A percentile compares a stretch with the other conserved stretches of the same genome.
Conservation (phyloP, 2,329 filamentous ascomycete genomes). For the Xylariaceae sp. region DNA sequence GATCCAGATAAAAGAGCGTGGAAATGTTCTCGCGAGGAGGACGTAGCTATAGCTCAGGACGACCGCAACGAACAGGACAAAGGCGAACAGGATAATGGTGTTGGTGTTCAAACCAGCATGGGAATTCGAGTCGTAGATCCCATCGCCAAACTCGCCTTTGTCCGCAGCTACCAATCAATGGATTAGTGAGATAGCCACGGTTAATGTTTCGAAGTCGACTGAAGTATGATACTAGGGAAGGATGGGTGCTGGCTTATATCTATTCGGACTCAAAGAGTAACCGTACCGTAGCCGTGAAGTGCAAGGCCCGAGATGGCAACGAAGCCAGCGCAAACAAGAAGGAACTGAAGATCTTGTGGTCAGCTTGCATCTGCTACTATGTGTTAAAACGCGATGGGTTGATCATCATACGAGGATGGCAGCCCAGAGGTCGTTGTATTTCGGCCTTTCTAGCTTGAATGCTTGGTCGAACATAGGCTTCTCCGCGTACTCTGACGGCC, state of each 20-base stretch:
- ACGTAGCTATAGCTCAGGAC: slow-evolving; percentile 75
- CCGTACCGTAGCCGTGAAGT: slow-evolving; percentile 65
- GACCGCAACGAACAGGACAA: slow-evolving; percentile 68
- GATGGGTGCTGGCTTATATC: neutral
- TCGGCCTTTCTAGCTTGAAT: slow-evolving; percentile 78
- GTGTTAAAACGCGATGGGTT: neutral
- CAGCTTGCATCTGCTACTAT: neutral
- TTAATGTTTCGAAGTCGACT: neutral
- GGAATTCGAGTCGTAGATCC: slow-evolving; percentile 66
- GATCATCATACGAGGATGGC: slow-evolving; percentile 60
- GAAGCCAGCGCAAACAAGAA: slow-evolving; percentile 67
- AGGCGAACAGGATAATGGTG: slow-evolving; percentile 78
- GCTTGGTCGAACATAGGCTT: slow-evolving; percentile 67
- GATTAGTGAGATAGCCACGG: slow-evolving; percentile 4
- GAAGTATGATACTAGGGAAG: neutral
- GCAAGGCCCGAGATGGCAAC: slow-evolving; percentile 69
- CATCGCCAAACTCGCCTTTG: slow-evolving; percentile 59
- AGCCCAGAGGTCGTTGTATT: slow-evolving; percentile 88
- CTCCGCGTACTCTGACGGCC: slow-evolving; percentile 29
- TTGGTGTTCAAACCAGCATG: slow-evolving; percentile 69
- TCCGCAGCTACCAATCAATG: slow-evolving; percentile 36
- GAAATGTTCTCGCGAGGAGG: slow-evolving; percentile 67
- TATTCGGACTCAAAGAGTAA: neutral
- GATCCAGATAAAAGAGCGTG: slow-evolving; percentile 88
- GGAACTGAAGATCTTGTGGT: slow-evolving; percentile 45